Evolutionary conservation across 2,329 filamentous ascomycete genomes (phyloP), one percentile per base, ranked within the genome.

Genomic region (Elsinoe australis): DNA sequence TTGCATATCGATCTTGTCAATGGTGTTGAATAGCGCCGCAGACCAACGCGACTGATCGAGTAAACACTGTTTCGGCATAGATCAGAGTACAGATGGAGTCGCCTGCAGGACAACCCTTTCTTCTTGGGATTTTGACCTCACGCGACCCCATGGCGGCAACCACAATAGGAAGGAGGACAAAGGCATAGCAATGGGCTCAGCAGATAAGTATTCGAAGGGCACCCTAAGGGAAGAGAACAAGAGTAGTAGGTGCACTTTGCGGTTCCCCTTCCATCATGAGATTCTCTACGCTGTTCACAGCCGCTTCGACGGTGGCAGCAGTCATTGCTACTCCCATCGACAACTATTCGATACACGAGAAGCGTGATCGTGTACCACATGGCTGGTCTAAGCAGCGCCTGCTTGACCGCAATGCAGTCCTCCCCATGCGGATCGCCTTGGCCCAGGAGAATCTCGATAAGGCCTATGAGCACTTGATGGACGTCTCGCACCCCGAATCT

Each of bases 401-500:
- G 15, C 53, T 63, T n/a, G 54, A 60, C 42, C 49, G 54, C 7
- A 50, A 54, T n/a, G 56, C 55, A 4, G 49, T 62, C 10, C 50
- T 65, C 31, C 62, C 63, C 1, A 60, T 65, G 59, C 55, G 58
- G 12, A 59, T 65, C 47, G 62, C 55, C n/a, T 54, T 65, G n/a
- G 51, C 55, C 7, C 62, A 65, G 44, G 56, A 55, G 52, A 64
- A 64, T 49, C 53, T 64, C 4, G 59, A 65, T 38, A 51, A 55
- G 42, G 60, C 49, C n/a, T 52, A 56, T 29, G 53, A 61, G 2
- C 62, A 57, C 55, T 50, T 64, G 26, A 52, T 58, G 41, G 61
- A 63, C 17, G 62, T 72, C n/a, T 70, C 69, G 3, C 59, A 70
- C 45, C 70, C 69, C 3, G 54, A 52, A 3, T 72, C 68, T 12